A percentile compares a stretch with the other conserved stretches of the same genome.
These are phyloP conservation scores for Cinchona pubescens DNA, from an alignment of 257 asterid species.

Conservation along the genomic window DNA sequence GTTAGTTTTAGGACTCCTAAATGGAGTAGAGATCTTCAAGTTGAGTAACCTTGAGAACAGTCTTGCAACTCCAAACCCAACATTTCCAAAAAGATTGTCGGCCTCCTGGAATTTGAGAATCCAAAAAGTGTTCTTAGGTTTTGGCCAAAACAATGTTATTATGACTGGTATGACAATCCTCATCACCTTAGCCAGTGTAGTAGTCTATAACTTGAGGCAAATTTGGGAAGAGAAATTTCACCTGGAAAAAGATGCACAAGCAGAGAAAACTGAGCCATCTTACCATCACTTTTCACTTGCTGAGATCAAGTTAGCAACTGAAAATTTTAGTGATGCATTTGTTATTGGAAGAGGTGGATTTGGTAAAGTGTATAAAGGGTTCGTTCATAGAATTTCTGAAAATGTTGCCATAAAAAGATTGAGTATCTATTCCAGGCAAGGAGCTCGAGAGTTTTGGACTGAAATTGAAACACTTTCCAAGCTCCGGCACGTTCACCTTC, in stretches of 20 bases:
- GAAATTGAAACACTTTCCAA: constrained; percentile 14
- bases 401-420: constrained; percentile 16
- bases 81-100: not conserved
- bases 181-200: not conserved
- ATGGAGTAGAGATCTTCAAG: constrained; percentile 15
- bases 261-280: not conserved
- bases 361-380: constrained; percentile 16
- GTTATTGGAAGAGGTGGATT: constrained; percentile 9
- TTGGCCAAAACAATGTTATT: not conserved
- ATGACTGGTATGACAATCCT: not conserved
- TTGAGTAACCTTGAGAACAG: constrained; percentile 14
- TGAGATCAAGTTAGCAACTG: constrained; percentile 5
- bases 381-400: not conserved
- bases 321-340: constrained; percentile 6
- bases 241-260: not conserved
- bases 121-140: not conserved
- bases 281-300: constrained; percentile 4
- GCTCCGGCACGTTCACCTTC: constrained; percentile 14
- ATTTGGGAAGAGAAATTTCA: not conserved
- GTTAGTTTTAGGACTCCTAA: not conserved
- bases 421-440: constrained; percentile 15
- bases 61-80: constrained; percentile 7
- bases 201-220: not conserved
- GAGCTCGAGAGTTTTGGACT: constrained; percentile 17
- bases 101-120: not conserved